Conservation (phyloP, 371 early-diverging fungal genomes). For the Mycotypha africana region DNA sequence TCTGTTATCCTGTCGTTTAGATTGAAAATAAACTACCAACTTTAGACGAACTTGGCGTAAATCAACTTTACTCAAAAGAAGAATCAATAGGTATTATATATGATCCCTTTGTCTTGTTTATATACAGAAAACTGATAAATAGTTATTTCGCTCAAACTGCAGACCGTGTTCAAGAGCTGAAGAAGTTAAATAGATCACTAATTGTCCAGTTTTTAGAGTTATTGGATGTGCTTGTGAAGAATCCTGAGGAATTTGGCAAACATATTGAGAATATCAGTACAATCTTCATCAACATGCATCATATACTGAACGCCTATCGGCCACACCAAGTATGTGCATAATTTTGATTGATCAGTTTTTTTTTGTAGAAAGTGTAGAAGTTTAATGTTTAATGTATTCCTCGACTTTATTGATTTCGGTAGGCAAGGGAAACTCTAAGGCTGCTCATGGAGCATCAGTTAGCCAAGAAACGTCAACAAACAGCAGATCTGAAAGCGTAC, state of each 20-base stretch:
- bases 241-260: constrained; percentile 53
- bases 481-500: constrained; percentile 51
- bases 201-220: constrained; percentile 68
- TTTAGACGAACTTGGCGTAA: constrained; percentile 59
- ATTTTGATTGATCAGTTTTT: no score
- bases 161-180: constrained; percentile 71
- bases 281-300: constrained; percentile 70
- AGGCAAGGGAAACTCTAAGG: constrained; percentile 65
- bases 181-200: constrained; percentile 65
- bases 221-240: constrained; percentile 47
- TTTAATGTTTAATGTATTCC: not conserved
- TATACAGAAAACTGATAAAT: no score
- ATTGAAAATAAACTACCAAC: constrained; percentile 55
- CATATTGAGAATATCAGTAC: constrained; percentile 61
- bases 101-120: no score
- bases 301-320: constrained; percentile 67
- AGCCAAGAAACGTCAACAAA: constrained; percentile 44
- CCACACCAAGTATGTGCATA: constrained; percentile 62
- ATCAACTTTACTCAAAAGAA: constrained; percentile 59
- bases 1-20: constrained; percentile 17
- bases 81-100: not conserved
- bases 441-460: constrained; percentile 70
- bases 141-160: no score
- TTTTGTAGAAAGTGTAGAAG: no score
- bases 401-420: not conserved